Conservation (phyloP, 2,329 filamentous ascomycete genomes). For the Bipolaris sorokiniana region DNA sequence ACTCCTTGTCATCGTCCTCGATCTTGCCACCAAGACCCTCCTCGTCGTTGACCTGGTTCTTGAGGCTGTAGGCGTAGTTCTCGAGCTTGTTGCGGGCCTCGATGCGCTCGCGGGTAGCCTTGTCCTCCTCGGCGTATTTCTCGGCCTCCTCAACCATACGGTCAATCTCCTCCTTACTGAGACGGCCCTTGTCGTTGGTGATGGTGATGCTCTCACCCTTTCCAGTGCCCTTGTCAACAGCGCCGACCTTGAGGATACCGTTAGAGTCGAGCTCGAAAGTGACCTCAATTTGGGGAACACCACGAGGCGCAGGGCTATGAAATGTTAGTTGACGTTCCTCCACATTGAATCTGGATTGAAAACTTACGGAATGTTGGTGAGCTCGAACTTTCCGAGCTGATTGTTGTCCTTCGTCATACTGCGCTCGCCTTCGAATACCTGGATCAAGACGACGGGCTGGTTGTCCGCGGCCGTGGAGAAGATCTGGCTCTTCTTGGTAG, state of each 20-base stretch:
- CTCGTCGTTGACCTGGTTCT: slow-evolving; percentile 98
- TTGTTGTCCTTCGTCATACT: slow-evolving; percentile 83
- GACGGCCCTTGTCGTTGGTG: slow-evolving; percentile 98
- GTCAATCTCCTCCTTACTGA: slow-evolving; percentile 96
- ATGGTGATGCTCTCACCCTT: slow-evolving; percentile 98
- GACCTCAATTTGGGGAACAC: slow-evolving; percentile 97
- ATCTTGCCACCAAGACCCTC: slow-evolving; percentile 98
- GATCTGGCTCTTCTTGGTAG: slow-evolving; percentile 96
- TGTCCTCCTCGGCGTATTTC: slow-evolving; percentile 99
- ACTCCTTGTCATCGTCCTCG: slow-evolving; percentile 97
- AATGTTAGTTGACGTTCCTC: slow-evolving; percentile 22
- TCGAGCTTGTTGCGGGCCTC: slow-evolving; percentile 95
- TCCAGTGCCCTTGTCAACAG: slow-evolving; percentile 96
- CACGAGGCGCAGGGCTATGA: slow-evolving; percentile 77
- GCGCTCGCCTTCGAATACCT: slow-evolving; percentile 94
- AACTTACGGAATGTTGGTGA: slow-evolving; percentile 81
- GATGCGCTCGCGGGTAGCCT: slow-evolving; percentile 95
- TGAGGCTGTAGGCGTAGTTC: slow-evolving; percentile 98
- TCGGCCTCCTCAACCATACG: slow-evolving; percentile 99
- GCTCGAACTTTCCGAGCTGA: slow-evolving; percentile 95
- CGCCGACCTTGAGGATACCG: slow-evolving; percentile 95
- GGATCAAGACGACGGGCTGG: slow-evolving; percentile 93
- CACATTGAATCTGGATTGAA: neutral
- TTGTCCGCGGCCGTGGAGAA: slow-evolving; percentile 97
- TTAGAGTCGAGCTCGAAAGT: slow-evolving; percentile 98